A percentile compares a stretch with the other conserved stretches of the same genome.
Evolutionary conservation across 768 basidiomycete species (phyloP).

Genomic region (Cyathus striatus): DNA sequence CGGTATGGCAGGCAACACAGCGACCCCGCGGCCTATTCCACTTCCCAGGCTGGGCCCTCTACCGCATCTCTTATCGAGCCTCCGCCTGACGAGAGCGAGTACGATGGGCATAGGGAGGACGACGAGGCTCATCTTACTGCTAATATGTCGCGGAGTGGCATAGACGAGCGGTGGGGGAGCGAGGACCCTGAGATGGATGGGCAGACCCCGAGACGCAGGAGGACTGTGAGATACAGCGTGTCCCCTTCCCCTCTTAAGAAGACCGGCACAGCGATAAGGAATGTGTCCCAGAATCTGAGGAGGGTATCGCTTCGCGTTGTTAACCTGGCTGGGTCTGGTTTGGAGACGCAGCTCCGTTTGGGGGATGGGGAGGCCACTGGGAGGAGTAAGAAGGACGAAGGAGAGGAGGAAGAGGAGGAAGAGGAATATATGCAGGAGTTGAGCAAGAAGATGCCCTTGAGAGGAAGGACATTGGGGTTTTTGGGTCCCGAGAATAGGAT

Average conservation of each 20-base stretch:
- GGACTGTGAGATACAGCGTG: constrained; percentile 46
- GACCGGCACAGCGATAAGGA: constrained; percentile 54
- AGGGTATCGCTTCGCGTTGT: constrained; percentile 78
- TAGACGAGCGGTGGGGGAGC: constrained; percentile 20
- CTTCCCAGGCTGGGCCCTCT: constrained; percentile 43
- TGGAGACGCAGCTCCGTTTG: constrained; percentile 57
- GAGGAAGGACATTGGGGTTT: constrained; percentile 75
- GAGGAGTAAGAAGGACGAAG: constrained; percentile 14
- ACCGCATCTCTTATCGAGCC: constrained; percentile 44
- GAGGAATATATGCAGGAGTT: constrained; percentile 36
- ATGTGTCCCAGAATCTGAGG: constrained; percentile 50
- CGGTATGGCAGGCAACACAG: constrained; percentile 26
- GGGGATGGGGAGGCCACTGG: constrained; percentile 39
- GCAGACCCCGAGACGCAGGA: constrained; percentile 31
- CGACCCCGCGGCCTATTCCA: constrained; percentile 27
- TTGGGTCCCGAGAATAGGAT: constrained; percentile 66
- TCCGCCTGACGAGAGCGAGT: constrained; percentile 23
- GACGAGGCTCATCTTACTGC: constrained; percentile 55
- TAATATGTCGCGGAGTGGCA: constrained; percentile 37
- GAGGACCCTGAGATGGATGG: constrained; percentile 48
- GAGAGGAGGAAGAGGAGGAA: constrained; percentile 27
- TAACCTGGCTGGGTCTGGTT: constrained; percentile 58
- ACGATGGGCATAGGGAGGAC: constrained; percentile 45
- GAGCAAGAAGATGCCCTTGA: constrained; percentile 44
- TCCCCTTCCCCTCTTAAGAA: constrained; percentile 56